These are phyloP conservation scores for Albophoma yamanashiensis DNA, from an alignment of 2,329 filamentous ascomycete species.

Conservation along the genomic window DNA sequence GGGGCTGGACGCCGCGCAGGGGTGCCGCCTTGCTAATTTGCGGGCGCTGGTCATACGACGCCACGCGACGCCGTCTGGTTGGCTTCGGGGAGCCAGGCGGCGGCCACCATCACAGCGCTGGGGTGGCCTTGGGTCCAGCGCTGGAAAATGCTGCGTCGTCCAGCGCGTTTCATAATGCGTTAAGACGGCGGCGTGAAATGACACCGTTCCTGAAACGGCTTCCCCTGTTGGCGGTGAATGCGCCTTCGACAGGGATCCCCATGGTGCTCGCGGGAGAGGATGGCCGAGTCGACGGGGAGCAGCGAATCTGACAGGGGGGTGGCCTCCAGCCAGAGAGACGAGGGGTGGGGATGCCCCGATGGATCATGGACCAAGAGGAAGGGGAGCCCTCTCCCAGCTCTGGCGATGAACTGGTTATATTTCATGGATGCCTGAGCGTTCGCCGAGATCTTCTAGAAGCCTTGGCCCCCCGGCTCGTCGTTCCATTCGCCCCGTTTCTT, in stretches of 20 bases:
- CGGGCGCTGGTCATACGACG: constrained; percentile 6
- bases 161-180: constrained; percentile 16
- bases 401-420: not conserved
- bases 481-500: constrained; percentile 4
- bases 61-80: constrained; percentile 5
- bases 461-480: constrained; percentile 2
- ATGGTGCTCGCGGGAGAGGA: not conserved
- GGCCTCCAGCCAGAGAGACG: not conserved
- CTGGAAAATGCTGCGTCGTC: constrained; percentile 1
- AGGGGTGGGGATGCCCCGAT: not conserved
- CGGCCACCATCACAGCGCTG: not conserved
- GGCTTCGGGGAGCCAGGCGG: constrained; percentile 7
- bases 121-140: not conserved
- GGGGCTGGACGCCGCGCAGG: not conserved
- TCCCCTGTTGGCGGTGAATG: not conserved
- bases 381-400: not conserved
- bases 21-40: constrained; percentile 2
- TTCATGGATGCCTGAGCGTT: not conserved
- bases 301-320: not conserved
- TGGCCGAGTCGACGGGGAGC: not conserved
- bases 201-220: constrained; percentile 18
- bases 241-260: constrained; percentile 5
- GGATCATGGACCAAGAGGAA: not conserved
- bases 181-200: constrained; percentile 15
- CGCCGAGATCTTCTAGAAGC: constrained; percentile 1